These are phyloP conservation scores for Colletotrichum plurivorum DNA, from an alignment of 2,329 filamentous ascomycete genomes.

Conservation along the genomic window DNA sequence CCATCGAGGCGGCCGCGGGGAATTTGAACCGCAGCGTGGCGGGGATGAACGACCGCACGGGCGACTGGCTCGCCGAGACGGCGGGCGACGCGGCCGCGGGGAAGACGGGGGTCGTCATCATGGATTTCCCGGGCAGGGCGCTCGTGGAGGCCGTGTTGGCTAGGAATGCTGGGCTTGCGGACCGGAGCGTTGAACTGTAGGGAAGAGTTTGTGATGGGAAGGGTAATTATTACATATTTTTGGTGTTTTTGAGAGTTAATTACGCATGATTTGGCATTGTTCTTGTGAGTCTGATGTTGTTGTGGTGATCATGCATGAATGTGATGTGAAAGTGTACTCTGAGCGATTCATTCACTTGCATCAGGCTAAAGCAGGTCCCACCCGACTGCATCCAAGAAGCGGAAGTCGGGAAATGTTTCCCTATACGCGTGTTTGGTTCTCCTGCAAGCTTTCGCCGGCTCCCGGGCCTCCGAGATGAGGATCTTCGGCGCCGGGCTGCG, in stretches of 20 bases:
- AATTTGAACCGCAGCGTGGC: conserved; percentile 56
- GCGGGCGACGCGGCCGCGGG: conserved; percentile 40
- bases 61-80: conserved; percentile 54
- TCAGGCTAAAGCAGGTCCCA: not conserved
- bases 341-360: conserved; percentile 11
- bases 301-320: no score
- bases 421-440: not conserved
- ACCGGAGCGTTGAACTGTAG: conserved; percentile 30
- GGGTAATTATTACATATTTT: not conserved
- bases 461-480: conserved; percentile 31
- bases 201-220: not conserved
- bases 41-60: conserved; percentile 67
- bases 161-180: conserved; percentile 53
- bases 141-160: conserved; percentile 58
- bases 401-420: not conserved
- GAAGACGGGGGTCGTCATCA: conserved; percentile 61
- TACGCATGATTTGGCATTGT: not conserved
- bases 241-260: no score
- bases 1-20: conserved; percentile 65
- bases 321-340: no score
- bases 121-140: conserved; percentile 62
- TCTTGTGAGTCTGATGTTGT: no score
- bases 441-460: not conserved
- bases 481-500: conserved; percentile 29
- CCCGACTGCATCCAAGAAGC: not conserved